Percentiles rank a stretch among this genome's conserved stretches.
Conservation (phyloP, 2,329 filamentous ascomycete genomes). For the Fusarium irregulare region DNA sequence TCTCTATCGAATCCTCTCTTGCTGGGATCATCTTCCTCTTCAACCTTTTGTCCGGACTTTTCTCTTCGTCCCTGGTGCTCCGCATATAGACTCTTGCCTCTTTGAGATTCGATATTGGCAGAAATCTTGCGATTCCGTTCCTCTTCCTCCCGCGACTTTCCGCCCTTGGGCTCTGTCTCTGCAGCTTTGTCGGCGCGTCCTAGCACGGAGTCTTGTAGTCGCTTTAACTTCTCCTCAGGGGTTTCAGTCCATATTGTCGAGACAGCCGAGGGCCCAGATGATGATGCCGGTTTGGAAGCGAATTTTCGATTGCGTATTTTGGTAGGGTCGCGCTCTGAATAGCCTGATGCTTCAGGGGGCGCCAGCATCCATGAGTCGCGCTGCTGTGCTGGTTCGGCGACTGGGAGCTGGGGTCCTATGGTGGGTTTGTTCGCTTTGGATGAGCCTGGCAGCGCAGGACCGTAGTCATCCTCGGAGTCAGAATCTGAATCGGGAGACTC, state of each 20-base stretch:
- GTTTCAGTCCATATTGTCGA: constrained; percentile 91
- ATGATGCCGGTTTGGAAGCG: constrained; percentile 68
- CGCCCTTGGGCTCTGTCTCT: constrained; percentile 55
- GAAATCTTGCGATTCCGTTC: constrained; percentile 62
- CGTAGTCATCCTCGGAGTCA: constrained; percentile 66
- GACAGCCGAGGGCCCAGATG: constrained; percentile 55
- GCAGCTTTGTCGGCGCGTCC: constrained; percentile 68
- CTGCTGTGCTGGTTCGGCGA: constrained; percentile 61
- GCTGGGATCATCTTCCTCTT: constrained; percentile 89
- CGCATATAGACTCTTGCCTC: constrained; percentile 69
- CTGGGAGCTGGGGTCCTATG: constrained; percentile 51
- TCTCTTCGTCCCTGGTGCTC: constrained; percentile 58
- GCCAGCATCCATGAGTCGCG: constrained; percentile 89
- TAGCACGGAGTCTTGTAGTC: constrained; percentile 83
- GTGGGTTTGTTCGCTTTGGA: constrained; percentile 60
- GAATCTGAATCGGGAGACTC: constrained; percentile 55
- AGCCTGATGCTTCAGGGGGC: constrained; percentile 68
- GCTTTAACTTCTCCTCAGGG: constrained; percentile 84
- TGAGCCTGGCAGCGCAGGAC: constrained; percentile 67
- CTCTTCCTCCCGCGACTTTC: constrained; percentile 64
- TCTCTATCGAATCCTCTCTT: constrained; percentile 88
- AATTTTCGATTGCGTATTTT: constrained; percentile 87
- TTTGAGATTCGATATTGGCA: constrained; percentile 63
- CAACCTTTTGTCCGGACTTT: constrained; percentile 52
- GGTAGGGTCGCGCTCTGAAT: constrained; percentile 80